Conservation (phyloP, 176 grass and related monocot genomes). For the Musa schizocarpa region DNA sequence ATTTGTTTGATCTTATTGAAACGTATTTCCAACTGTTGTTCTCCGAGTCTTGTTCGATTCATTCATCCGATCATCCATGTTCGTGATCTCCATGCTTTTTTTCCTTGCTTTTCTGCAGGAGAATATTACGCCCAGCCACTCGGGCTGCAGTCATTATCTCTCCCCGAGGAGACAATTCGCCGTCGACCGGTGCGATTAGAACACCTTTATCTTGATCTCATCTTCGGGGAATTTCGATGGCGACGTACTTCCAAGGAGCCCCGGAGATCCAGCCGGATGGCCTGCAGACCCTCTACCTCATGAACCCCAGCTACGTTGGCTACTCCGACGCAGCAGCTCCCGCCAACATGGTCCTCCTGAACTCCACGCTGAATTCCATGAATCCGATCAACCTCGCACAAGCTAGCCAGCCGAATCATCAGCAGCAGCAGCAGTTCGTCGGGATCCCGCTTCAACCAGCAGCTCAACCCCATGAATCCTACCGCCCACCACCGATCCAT, state of each 20-base stretch:
- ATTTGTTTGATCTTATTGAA: not conserved
- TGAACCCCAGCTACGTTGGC: conserved; percentile 75
- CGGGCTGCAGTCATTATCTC: too few species aligned
- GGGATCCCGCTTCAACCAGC: conserved; percentile 63
- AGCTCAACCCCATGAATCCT: conserved; percentile 20
- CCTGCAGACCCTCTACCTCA: conserved; percentile 89
- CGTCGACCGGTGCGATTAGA: not conserved
- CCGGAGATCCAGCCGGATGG: conserved; percentile 69
- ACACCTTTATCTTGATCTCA: not conserved
- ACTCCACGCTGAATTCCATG: conserved; percentile 58
- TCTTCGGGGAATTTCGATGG: conserved; percentile 35
- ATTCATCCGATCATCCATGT: not conserved
- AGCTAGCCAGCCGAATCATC: conserved; percentile 24
- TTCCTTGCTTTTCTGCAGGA: conserved; percentile 10
- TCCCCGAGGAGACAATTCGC: not conserved
- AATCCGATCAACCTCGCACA: conserved; percentile 45
- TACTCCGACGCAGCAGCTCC: conserved; percentile 35
- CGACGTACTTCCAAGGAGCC: conserved; percentile 62
- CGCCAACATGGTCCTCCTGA: conserved; percentile 88
- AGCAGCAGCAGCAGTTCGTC: conserved; percentile 58
- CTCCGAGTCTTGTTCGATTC: too few species aligned
- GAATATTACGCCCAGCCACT: not conserved
- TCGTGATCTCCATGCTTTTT: conserved; percentile 5
- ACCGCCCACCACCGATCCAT: not conserved
- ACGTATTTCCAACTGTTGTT: too few species aligned